Evolutionary conservation across 1,284 basidiomycete species (phyloP), one percentile per base, ranked within the genome.

Genomic region (Phellinidium pouzarii): DNA sequence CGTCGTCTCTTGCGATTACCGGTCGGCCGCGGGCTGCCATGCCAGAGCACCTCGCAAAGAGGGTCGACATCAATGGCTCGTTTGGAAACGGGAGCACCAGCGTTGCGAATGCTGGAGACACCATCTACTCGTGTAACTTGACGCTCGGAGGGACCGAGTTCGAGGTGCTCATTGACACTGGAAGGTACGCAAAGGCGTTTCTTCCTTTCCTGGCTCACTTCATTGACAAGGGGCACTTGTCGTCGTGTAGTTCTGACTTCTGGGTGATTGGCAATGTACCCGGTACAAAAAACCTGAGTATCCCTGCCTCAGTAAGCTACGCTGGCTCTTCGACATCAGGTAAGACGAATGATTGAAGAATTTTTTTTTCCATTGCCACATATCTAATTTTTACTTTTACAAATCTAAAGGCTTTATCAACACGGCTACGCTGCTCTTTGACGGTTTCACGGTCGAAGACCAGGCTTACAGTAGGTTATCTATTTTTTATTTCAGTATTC

Each of bases 51-150:
- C 38, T 49, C 9, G 8, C 11, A 19, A 42, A 44, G 9, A 47
- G 51, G 7, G 43, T 48, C 36, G 25, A 53, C 36, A 53, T 53
- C 31, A 22, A 34, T 22, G 44, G 51, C 19, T 36, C 44, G 9
- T 47, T 38, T 22, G 51, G 29, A 2, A 53, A 53, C 25, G 51
- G 51, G 8, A 44, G 47, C 29, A 42, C 26, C 4, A 60, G 64
- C 22, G 59, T 77, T 34, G 63, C 65, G 41, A 72, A 82, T 58
- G 56, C 61, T 19, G 67, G 62, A 11, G 76, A 79, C 62, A 58
- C 79, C 19, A 66, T 68, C 57, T 85, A 85, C 58, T 68, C 67
- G 50, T 71, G 74, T 19, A 76, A 78, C 50, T 67, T 55, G n/a
- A 47, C 54, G 1, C 44, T 55, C 19, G 54, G 54, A 9, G 54